These are phyloP conservation scores for Aspergillus chevalieri DNA, from an alignment of 2,329 filamentous ascomycete genomes.

Conservation along the genomic window DNA sequence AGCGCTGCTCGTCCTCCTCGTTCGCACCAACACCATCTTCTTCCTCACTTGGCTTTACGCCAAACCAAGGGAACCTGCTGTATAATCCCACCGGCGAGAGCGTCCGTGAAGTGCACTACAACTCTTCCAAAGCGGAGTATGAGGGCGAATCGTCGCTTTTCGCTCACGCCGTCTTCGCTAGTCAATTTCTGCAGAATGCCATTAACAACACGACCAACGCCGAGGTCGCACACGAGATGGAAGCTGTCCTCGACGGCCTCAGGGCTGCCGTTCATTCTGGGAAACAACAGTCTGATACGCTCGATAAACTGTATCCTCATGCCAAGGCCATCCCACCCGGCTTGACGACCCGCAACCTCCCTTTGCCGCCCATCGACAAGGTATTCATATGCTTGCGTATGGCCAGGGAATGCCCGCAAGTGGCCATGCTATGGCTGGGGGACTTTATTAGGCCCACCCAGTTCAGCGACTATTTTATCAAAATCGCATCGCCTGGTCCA, in stretches of 20 bases:
- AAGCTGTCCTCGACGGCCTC: not conserved
- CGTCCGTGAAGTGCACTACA: not conserved
- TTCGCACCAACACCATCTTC: not conserved
- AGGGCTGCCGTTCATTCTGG: conserved; percentile 5
- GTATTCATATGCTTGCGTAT: not conserved
- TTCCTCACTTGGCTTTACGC: not conserved
- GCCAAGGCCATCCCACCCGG: not conserved
- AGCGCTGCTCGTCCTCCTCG: not conserved
- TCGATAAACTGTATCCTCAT: not conserved
- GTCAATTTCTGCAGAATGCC: conserved; percentile 2
- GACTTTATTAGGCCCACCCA: not conserved
- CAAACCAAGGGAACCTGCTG: not conserved
- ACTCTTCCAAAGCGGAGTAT: not conserved
- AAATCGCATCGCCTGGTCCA: conserved; percentile 7
- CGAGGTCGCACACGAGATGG: not conserved
- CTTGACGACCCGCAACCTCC: not conserved
- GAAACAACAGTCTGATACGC: not conserved
- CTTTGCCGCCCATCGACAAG: not conserved
- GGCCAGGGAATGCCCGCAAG: not conserved
- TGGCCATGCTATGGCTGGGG: not conserved
- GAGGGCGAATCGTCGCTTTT: conserved; percentile 5
- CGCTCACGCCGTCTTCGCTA: conserved; percentile 4
- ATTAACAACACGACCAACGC: conserved; percentile 1
- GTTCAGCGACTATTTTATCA: conserved; percentile 10
- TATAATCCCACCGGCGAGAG: not conserved